Evolutionary conservation across 208 protist species (phyloP).

Genomic region (Leptomonas pyrrhocoris): DNA sequence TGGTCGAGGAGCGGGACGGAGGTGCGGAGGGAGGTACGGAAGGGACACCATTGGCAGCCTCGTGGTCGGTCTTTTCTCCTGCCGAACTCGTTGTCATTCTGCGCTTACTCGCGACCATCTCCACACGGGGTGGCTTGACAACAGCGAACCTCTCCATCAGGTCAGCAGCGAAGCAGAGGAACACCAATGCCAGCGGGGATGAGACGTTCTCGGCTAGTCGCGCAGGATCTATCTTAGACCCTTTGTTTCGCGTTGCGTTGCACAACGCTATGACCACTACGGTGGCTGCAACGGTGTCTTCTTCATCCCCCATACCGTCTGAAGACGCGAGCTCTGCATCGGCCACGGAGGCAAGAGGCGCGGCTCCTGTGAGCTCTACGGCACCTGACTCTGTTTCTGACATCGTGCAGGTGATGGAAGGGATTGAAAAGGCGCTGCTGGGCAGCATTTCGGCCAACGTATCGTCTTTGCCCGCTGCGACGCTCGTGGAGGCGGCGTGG

Average conservation of each 20-base stretch:
- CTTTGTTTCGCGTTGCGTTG: conserved; percentile 8
- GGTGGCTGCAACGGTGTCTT: background rate
- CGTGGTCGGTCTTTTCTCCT: conserved; percentile 1
- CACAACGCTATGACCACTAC: background rate
- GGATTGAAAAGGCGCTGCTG: conserved; percentile 19
- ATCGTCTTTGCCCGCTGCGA: conserved; percentile 5
- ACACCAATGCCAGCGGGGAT: background rate
- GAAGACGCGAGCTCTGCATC: background rate
- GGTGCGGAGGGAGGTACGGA: background rate
- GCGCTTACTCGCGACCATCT: conserved; percentile 29
- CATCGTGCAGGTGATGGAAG: background rate
- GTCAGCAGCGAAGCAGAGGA: background rate
- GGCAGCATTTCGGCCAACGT: conserved; percentile 11
- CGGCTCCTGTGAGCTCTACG: background rate
- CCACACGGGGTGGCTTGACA: conserved; percentile 5
- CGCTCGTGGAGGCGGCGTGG: conserved; percentile 30
- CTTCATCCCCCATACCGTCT: background rate
- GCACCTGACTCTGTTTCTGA: background rate
- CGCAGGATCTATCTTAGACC: conserved; percentile 10
- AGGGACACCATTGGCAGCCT: background rate
- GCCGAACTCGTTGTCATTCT: conserved; percentile 28
- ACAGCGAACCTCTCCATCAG: background rate
- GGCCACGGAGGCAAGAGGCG: background rate
- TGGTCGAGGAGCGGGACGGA: too few species aligned
- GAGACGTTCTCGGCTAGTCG: background rate